A percentile compares a stretch with the other conserved stretches of the same genome.
These are phyloP conservation scores for Rhinocladiella mackenziei DNA, from an alignment of 2,329 filamentous ascomycete species.

Conservation along the genomic window DNA sequence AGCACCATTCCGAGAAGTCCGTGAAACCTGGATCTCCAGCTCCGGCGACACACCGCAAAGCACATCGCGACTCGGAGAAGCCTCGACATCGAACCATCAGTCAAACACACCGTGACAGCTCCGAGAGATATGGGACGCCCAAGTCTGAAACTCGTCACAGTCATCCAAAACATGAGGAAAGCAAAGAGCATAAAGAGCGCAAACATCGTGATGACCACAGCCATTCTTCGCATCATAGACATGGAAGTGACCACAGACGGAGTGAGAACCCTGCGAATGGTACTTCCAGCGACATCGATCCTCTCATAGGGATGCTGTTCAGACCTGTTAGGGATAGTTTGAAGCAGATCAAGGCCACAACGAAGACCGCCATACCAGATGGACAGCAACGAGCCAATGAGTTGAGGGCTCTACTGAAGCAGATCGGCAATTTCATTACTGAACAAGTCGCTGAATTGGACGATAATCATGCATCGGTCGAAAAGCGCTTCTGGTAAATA, in stretches of 20 bases:
- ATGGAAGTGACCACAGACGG: slow-evolving; percentile 28
- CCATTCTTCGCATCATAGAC: slow-evolving; percentile 27
- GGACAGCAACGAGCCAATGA: slow-evolving; percentile 43
- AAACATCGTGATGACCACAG: slow-evolving; percentile 29
- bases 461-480: slow-evolving; percentile 39
- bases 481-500: slow-evolving; percentile 45
- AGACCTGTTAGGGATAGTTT: slow-evolving; percentile 45
- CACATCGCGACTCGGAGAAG: slow-evolving; percentile 41
- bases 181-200: slow-evolving; percentile 28
- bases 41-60: slow-evolving; percentile 41
- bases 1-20: slow-evolving; percentile 38
- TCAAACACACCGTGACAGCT: slow-evolving; percentile 40
- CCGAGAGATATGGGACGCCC: slow-evolving; percentile 43
- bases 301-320: slow-evolving; percentile 45
- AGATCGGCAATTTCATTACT: slow-evolving; percentile 46
- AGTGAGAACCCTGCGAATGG: slow-evolving; percentile 38
- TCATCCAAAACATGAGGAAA: slow-evolving; percentile 33
- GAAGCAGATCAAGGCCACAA: slow-evolving; percentile 43
- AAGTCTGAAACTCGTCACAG: slow-evolving; percentile 38
- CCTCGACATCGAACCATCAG: slow-evolving; percentile 41
- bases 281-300: slow-evolving; percentile 36
- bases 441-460: slow-evolving; percentile 36
- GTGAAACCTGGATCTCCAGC: slow-evolving; percentile 41
- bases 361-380: slow-evolving; percentile 44
- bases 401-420: slow-evolving; percentile 42